phyloP scores from a whole-genome alignment of 352 stramenopile genomes.

The Phytophthora cryptogea region DNA sequence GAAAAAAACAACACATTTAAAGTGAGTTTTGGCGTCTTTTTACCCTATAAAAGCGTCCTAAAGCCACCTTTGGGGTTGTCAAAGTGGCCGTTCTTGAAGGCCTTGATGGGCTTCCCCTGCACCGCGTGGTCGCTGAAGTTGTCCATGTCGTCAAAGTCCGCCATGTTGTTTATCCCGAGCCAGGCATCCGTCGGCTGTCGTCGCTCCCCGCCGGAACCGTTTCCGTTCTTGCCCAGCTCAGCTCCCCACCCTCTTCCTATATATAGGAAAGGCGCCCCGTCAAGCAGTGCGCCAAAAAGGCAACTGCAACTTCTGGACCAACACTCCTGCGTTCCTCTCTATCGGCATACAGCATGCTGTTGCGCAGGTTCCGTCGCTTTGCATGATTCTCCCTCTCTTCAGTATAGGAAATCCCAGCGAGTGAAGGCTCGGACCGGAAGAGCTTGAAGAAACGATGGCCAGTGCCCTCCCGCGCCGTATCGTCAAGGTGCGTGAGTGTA shows the following conservation, averaged over 20 bases:
- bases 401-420: conserved; percentile 25
- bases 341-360: conserved; percentile 6
- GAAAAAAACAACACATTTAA: not conserved
- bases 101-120: conserved; percentile 78
- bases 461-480: conserved; percentile 72
- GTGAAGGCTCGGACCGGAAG: conserved; percentile 9
- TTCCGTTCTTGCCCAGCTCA: conserved; percentile 21
- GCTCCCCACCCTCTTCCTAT: conserved; percentile 3
- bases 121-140: conserved; percentile 82
- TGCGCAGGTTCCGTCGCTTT: conserved; percentile 7
- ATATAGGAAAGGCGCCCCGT: conserved; percentile 3
- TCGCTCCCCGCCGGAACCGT: conserved; percentile 12
- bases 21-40: conserved; percentile 7
- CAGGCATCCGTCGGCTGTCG: conserved; percentile 28
- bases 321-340: conserved; percentile 13
- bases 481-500: conserved; percentile 53
- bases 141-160: conserved; percentile 79
- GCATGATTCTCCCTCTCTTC: conserved; percentile 7
- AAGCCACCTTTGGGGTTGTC: conserved; percentile 67
- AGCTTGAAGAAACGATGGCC: conserved; percentile 41
- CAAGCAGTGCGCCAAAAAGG: conserved; percentile 2
- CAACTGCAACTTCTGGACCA: conserved; percentile 25
- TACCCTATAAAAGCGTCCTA: not conserved
- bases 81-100: conserved; percentile 82
- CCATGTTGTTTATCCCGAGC: conserved; percentile 38